phyloP scores from a whole-genome alignment of 2,329 filamentous ascomycete species.

The Pezicula neosporulosa region DNA sequence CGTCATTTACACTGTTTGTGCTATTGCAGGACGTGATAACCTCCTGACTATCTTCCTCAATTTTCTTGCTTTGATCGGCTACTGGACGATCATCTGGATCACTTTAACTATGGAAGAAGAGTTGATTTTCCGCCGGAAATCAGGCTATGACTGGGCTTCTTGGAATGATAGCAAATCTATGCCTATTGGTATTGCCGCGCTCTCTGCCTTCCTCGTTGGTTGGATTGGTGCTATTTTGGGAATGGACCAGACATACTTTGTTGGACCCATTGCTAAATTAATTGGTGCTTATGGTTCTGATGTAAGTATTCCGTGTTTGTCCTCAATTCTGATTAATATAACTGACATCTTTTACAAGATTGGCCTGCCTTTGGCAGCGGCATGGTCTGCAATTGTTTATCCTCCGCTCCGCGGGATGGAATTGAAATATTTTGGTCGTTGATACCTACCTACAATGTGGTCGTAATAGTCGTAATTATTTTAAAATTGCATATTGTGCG shows the following conservation, averaged over 20 bases:
- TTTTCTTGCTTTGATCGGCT: constrained; percentile 68
- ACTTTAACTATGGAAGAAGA: constrained; percentile 60
- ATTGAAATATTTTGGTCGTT: constrained; percentile 25
- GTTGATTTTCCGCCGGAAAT: constrained; percentile 51
- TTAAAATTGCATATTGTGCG: too few species aligned
- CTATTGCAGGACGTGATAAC: constrained; percentile 56
- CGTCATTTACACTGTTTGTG: constrained; percentile 61
- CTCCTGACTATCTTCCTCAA: constrained; percentile 65
- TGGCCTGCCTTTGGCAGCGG: constrained; percentile 9
- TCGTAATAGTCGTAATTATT: too few species aligned
- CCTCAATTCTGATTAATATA: constrained; percentile 43
- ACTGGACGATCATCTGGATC: constrained; percentile 61
- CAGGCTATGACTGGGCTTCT: constrained; percentile 53
- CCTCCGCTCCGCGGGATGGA: constrained; percentile 33
- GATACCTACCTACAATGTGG: too few species aligned
- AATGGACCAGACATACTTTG: constrained; percentile 68
- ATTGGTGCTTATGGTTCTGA: constrained; percentile 42
- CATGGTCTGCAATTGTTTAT: constrained; percentile 55
- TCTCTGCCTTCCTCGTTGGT: constrained; percentile 58
- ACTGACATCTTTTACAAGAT: not conserved
- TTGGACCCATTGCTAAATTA: constrained; percentile 54
- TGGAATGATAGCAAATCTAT: constrained; percentile 59
- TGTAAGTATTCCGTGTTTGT: constrained; percentile 28
- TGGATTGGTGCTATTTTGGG: constrained; percentile 63
- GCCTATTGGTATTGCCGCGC: constrained; percentile 58